These are phyloP conservation scores for Moringa oleifera DNA, from an alignment of 345 rosid genomes.

Conservation along the genomic window DNA sequence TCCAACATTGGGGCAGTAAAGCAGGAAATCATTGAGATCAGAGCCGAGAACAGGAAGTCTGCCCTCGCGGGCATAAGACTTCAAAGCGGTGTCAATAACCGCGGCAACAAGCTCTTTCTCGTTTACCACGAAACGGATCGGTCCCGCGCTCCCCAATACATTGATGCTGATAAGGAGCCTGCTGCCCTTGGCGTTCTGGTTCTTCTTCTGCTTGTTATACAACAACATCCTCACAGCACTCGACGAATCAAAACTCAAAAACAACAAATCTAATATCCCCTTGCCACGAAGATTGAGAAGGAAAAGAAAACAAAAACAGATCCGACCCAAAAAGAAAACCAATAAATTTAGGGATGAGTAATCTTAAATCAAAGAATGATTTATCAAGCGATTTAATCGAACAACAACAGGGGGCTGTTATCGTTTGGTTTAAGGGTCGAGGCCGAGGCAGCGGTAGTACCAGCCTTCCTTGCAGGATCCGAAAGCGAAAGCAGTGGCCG, in stretches of 20 bases:
- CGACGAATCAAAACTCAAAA: not conserved
- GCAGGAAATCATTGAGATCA: slow-evolving; percentile 67
- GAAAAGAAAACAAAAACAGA: not conserved
- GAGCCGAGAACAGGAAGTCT: slow-evolving; percentile 91
- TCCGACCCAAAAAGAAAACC: not conserved
- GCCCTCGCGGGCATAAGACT: slow-evolving; percentile 93
- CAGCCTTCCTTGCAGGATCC: slow-evolving; percentile 99
- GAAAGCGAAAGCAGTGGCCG: slow-evolving; percentile 64
- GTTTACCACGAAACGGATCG: slow-evolving; percentile 82
- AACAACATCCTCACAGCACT: slow-evolving; percentile 48
- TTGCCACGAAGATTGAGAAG: not conserved
- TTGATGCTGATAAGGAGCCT: slow-evolving; percentile 71
- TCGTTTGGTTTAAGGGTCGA: slow-evolving; percentile 68
- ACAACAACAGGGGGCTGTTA: not conserved
- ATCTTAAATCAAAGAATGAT: not conserved
- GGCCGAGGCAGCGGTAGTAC: slow-evolving; percentile 98
- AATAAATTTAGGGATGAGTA: not conserved
- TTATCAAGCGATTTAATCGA: not conserved
- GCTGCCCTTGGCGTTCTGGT: slow-evolving; percentile 51
- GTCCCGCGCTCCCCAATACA: slow-evolving; percentile 91
- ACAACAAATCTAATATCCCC: not conserved
- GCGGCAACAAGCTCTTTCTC: slow-evolving; percentile 72
- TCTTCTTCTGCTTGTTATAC: slow-evolving; percentile 88
- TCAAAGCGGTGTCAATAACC: slow-evolving; percentile 77
- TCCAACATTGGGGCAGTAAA: slow-evolving; percentile 64